Conservation (phyloP, 2,329 filamentous ascomycete genomes). For the Elsinoe arachidis region DNA sequence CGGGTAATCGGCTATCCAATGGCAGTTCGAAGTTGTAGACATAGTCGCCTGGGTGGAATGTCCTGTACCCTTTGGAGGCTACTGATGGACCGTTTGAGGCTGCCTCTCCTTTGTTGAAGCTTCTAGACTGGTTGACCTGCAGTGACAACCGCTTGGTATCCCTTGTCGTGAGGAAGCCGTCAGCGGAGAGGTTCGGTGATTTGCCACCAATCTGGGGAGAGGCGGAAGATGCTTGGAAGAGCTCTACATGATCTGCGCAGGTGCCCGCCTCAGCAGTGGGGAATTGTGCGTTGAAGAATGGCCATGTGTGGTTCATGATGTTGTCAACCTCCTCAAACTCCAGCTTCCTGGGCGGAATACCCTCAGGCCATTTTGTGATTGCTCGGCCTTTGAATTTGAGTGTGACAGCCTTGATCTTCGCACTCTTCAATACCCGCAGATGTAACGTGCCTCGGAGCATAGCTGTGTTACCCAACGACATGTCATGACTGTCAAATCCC, state of each 20-base stretch:
- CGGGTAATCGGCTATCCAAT: conserved; percentile 67
- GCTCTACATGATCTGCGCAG: conserved; percentile 54
- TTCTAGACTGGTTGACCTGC: conserved; percentile 72
- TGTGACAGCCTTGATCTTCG: conserved; percentile 86
- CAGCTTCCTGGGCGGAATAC: conserved; percentile 78
- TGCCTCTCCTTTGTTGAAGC: conserved; percentile 71
- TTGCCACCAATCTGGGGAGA: conserved; percentile 30
- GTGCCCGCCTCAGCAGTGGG: conserved; percentile 51
- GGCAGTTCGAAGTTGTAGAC: conserved; percentile 73
- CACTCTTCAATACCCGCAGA: conserved; percentile 73
- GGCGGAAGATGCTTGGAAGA: conserved; percentile 38
- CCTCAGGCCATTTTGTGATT: conserved; percentile 92
- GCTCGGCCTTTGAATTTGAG: conserved; percentile 79
- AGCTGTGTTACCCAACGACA: conserved; percentile 59
- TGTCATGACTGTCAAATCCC: conserved; percentile 65
- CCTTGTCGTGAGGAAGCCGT: conserved; percentile 36
- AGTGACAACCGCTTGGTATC: conserved; percentile 64
- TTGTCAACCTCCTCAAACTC: conserved; percentile 78
- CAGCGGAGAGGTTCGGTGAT: conserved; percentile 37
- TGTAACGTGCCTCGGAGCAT: conserved; percentile 79
- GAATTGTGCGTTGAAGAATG: conserved; percentile 79
- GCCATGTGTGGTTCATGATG: conserved; percentile 78
- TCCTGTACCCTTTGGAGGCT: conserved; percentile 72
- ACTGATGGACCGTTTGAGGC: conserved; percentile 47
- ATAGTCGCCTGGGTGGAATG: conserved; percentile 70